Evolutionary conservation across 1,284 basidiomycete species (phyloP).

Genomic region (Naganishia albida): DNA sequence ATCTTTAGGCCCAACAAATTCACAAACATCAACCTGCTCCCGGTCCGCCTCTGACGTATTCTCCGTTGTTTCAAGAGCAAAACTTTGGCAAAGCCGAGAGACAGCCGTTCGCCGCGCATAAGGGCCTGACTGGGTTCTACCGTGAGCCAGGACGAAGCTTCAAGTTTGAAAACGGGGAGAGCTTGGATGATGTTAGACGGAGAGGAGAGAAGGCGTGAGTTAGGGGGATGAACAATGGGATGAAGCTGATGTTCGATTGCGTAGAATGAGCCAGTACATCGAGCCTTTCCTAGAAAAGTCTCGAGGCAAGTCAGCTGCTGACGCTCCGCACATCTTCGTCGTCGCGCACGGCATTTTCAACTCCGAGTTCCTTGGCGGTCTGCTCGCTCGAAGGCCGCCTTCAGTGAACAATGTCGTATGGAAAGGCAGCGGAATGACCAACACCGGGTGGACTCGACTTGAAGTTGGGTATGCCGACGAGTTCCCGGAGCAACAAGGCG

Average conservation of each 20-base stretch:
- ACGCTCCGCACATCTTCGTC: conserved; percentile 45
- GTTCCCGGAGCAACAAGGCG: conserved; percentile 5
- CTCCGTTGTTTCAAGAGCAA: conserved; percentile 50
- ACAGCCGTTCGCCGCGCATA: conserved; percentile 45
- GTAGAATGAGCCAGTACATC: conserved; percentile 45
- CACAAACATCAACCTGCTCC: conserved; percentile 43
- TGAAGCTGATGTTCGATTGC: conserved; percentile 8
- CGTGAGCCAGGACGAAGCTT: conserved; percentile 46
- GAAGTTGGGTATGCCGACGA: conserved; percentile 51
- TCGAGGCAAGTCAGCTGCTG: conserved; percentile 36
- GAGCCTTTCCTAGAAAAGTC: conserved; percentile 45
- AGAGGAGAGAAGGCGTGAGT: conserved; percentile 52
- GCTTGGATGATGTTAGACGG: conserved; percentile 49
- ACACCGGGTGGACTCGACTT: conserved; percentile 57
- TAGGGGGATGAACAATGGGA: background rate
- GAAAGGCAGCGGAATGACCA: conserved; percentile 55
- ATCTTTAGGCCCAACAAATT: conserved; percentile 51
- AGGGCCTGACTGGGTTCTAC: conserved; percentile 39
- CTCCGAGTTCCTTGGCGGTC: conserved; percentile 49
- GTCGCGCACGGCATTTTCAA: conserved; percentile 56
- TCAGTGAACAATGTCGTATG: conserved; percentile 46
- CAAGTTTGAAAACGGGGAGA: conserved; percentile 50
- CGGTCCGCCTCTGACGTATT: conserved; percentile 44
- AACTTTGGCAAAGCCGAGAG: conserved; percentile 51
- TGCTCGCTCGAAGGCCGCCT: conserved; percentile 48